Evolutionary conservation across 495 filamentous ascomycete genomes (phyloP).

Genomic region (Daldinia bambusicola): DNA sequence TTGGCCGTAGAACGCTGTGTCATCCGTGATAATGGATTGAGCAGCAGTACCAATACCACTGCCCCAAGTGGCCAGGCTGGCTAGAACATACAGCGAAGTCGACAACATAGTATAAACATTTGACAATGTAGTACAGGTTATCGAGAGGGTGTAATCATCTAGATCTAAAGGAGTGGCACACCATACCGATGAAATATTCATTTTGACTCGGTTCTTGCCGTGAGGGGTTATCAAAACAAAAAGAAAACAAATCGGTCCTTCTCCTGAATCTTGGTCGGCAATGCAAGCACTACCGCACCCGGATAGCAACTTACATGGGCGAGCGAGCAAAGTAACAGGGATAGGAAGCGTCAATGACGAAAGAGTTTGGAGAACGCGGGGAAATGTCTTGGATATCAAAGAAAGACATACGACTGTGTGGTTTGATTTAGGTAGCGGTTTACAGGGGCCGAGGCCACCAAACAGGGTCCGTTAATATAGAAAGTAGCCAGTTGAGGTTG

Average conservation of each 20-base stretch:
- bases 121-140: slow-evolving; percentile 10
- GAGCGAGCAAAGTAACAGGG: slow-evolving; percentile 16
- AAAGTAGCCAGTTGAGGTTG: no score
- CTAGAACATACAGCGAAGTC: slow-evolving; percentile 43
- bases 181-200: slow-evolving; percentile 32
- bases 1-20: slow-evolving; percentile 65
- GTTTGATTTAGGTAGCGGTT: not conserved
- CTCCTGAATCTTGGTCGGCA: slow-evolving; percentile 22
- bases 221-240: slow-evolving; percentile 25
- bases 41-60: slow-evolving; percentile 32
- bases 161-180: slow-evolving; percentile 10
- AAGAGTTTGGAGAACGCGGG: slow-evolving; percentile 32
- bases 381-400: slow-evolving; percentile 6
- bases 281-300: slow-evolving; percentile 26
- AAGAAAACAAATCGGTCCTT: slow-evolving; percentile 33
- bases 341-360: slow-evolving; percentile 28
- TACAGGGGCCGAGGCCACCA: not conserved
- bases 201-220: slow-evolving; percentile 14
- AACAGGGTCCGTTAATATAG: not conserved
- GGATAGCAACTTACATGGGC: slow-evolving; percentile 16
- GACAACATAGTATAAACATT: slow-evolving; percentile 36
- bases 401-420: slow-evolving; percentile 9
- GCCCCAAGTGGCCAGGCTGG: slow-evolving; percentile 49
- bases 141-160: slow-evolving; percentile 5
- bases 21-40: slow-evolving; percentile 53